These are phyloP conservation scores for Nemania serpens DNA, from an alignment of 2,329 filamentous ascomycete species.

Conservation along the genomic window DNA sequence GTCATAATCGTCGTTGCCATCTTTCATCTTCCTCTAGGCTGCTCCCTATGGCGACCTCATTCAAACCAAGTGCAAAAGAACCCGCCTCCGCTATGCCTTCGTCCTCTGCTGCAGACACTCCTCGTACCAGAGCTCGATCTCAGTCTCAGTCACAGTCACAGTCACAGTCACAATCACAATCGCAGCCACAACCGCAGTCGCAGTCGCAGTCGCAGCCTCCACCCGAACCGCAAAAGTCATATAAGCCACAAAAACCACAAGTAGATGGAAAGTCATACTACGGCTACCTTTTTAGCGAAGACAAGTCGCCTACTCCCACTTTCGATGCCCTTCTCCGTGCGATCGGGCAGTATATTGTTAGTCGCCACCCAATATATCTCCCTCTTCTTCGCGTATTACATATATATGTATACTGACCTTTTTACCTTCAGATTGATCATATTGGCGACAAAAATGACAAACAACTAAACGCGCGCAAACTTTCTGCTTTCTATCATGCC, in stretches of 20 bases:
- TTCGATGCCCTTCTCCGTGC: conserved; percentile 71
- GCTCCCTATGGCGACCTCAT: conserved; percentile 27
- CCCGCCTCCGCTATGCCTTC: conserved; percentile 25
- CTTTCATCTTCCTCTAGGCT: conserved; percentile 32
- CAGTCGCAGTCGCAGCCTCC: conserved; percentile 22
- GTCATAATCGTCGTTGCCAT: background rate
- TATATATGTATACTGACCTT: conserved; percentile 6
- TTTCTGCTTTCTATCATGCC: conserved; percentile 76
- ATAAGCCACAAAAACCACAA: conserved; percentile 26
- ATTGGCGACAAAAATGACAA: conserved; percentile 61
- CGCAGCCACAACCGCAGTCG: conserved; percentile 14
- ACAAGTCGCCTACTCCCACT: conserved; percentile 70
- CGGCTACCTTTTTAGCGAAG: conserved; percentile 68
- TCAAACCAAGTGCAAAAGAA: conserved; percentile 30
- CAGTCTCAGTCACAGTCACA: background rate
- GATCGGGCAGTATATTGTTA: conserved; percentile 72
- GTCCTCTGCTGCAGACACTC: conserved; percentile 17
- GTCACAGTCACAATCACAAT: conserved; percentile 16
- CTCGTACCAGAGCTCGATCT: conserved; percentile 22
- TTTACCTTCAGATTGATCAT: conserved; percentile 54
- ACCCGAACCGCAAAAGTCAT: conserved; percentile 12
- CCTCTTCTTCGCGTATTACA: background rate
- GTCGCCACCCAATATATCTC: conserved; percentile 37
- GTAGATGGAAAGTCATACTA: conserved; percentile 53
- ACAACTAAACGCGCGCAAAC: conserved; percentile 66